Evolutionary conservation across 441 rosid genomes (phyloP).

Genomic region (Jatropha podagrica): DNA sequence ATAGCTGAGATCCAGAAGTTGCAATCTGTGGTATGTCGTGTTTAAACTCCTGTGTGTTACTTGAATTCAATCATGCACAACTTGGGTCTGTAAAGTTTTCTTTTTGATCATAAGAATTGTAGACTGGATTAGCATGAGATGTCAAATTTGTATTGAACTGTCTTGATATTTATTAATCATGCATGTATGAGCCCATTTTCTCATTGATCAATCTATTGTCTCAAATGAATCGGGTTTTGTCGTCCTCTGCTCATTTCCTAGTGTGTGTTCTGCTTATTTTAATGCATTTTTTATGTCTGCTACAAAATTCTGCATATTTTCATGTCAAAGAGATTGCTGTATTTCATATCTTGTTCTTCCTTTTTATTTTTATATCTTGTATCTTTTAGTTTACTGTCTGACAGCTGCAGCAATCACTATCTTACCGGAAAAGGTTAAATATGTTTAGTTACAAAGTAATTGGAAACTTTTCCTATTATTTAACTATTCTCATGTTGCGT

Average conservation of each 20-base stretch:
- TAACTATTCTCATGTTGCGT: neutral
- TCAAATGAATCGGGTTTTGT: neutral
- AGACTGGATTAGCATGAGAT: neutral
- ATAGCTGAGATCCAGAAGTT: conserved; percentile 63
- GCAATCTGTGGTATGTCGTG: conserved; percentile 66
- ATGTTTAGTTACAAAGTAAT: neutral
- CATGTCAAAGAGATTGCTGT: neutral
- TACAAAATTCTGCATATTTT: neutral
- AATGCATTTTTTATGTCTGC: neutral
- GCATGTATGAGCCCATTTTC: neutral
- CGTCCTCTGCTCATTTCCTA: too few species aligned
- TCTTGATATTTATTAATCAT: neutral
- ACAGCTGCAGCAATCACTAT: neutral
- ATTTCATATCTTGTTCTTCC: neutral
- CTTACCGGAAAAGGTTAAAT: neutral
- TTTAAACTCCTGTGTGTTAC: neutral
- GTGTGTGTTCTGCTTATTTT: too few species aligned
- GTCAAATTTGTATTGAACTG: neutral
- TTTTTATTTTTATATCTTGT: too few species aligned
- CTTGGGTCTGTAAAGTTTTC: neutral
- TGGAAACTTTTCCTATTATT: neutral
- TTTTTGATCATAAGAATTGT: neutral
- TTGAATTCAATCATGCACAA: neutral
- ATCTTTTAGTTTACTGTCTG: too few species aligned
- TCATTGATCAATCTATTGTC: neutral